Evolutionary conservation across 176 grass and related monocot species (phyloP).

Genomic region (Carex littledalei): DNA sequence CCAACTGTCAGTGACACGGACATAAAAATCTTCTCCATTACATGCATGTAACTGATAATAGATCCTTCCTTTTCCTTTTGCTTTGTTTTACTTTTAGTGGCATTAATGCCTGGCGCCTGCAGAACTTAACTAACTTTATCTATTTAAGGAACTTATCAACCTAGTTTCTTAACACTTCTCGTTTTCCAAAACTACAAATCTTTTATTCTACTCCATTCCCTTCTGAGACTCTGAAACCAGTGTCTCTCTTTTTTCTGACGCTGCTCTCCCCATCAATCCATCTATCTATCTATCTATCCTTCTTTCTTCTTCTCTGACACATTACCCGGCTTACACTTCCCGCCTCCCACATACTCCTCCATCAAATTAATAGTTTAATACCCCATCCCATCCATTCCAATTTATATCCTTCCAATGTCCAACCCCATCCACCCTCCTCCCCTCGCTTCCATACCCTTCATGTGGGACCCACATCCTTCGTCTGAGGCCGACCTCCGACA

Average conservation of each 20-base stretch:
- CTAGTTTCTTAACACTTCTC: neutral
- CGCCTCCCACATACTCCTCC: neutral
- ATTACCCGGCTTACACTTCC: neutral
- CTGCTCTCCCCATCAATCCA: neutral
- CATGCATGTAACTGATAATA: neutral
- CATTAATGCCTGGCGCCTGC: neutral
- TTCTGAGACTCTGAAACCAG: neutral
- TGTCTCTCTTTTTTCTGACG: neutral
- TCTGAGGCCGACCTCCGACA: slow-evolving; percentile 41
- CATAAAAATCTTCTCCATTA: neutral
- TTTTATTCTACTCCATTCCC: neutral
- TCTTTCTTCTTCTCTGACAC: neutral
- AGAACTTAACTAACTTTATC: neutral
- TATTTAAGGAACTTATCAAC: neutral
- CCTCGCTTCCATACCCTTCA: slow-evolving; percentile 21
- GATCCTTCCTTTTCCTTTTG: neutral
- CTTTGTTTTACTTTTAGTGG: neutral
- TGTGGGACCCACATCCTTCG: slow-evolving; percentile 16
- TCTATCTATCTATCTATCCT: neutral
- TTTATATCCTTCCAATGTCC: neutral
- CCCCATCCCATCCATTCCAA: neutral
- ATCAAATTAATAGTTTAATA: slow-evolving; percentile 2
- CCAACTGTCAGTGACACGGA: neutral
- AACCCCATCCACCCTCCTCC: slow-evolving; percentile 22
- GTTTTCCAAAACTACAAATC: neutral